Conservation (phyloP, 2,329 filamentous ascomycete genomes). For the Calonectria fujianensis region DNA sequence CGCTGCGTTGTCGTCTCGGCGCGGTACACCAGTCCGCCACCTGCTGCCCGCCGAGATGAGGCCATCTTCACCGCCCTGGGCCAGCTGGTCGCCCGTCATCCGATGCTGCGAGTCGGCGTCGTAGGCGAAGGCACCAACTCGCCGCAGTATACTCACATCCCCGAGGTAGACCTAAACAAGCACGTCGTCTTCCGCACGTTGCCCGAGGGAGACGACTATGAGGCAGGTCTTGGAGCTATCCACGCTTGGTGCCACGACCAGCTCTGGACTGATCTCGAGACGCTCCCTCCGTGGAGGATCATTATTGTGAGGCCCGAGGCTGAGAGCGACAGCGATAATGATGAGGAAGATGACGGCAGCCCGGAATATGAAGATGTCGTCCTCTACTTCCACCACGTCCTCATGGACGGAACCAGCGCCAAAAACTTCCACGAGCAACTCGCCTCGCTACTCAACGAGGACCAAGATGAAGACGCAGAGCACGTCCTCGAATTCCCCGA, state of each 20-base stretch:
- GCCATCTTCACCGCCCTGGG: slow-evolving; percentile 63
- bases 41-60: slow-evolving; percentile 24
- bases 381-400: slow-evolving; percentile 71
- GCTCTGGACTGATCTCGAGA: slow-evolving; percentile 63
- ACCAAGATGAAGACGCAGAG: slow-evolving; percentile 20
- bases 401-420: slow-evolving; percentile 71
- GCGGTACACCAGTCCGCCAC: slow-evolving; percentile 60
- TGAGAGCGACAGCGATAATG: slow-evolving; percentile 32
- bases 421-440: slow-evolving; percentile 70
- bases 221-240: slow-evolving; percentile 56
- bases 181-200: slow-evolving; percentile 63
- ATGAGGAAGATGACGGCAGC: not conserved
- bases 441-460: slow-evolving; percentile 63
- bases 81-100: slow-evolving; percentile 64
- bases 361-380: slow-evolving; percentile 61
- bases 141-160: slow-evolving; percentile 66
- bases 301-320: slow-evolving; percentile 58
- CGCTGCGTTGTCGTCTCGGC: slow-evolving; percentile 67
- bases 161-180: slow-evolving; percentile 64
- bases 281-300: slow-evolving; percentile 69
- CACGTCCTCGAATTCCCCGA: slow-evolving; percentile 54
- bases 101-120: slow-evolving; percentile 70
- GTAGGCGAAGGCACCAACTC: slow-evolving; percentile 64
- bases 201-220: slow-evolving; percentile 54
- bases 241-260: slow-evolving; percentile 64